These are phyloP conservation scores for Mycena indigotica DNA, from an alignment of 768 basidiomycete genomes.

Conservation along the genomic window DNA sequence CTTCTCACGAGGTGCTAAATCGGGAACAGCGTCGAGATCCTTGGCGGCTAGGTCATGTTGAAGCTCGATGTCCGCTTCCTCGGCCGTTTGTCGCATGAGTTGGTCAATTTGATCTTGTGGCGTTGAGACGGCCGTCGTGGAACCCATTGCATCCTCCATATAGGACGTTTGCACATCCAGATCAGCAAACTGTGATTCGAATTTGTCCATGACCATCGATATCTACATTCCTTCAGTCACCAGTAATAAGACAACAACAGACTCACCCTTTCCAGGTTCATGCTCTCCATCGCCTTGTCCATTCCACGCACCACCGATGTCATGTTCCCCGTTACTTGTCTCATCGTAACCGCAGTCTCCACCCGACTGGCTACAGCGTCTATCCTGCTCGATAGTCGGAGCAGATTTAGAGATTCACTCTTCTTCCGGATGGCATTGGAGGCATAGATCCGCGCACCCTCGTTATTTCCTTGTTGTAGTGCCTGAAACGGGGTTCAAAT, in stretches of 20 bases:
- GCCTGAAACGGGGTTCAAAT: constrained; percentile 60
- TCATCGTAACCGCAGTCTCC: constrained; percentile 98
- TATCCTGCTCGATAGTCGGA: constrained; percentile 87
- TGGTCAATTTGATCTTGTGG: constrained; percentile 97
- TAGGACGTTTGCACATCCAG: constrained; percentile 97
- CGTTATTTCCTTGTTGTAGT: constrained; percentile 92
- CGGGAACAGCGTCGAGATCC: constrained; percentile 60
- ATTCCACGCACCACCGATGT: constrained; percentile 94
- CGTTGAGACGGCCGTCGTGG: constrained; percentile 88
- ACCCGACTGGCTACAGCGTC: constrained; percentile 97
- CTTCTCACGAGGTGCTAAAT: constrained; percentile 53
- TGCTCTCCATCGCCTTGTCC: constrained; percentile 99
- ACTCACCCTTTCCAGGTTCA: constrained; percentile 95
- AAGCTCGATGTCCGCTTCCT: constrained; percentile 94
- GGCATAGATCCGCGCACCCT: constrained; percentile 97
- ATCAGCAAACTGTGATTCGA: constrained; percentile 94
- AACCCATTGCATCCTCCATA: constrained; percentile 96
- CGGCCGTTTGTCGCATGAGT: constrained; percentile 91
- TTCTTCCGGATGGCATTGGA: constrained; percentile 99
- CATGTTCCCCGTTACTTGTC: constrained; percentile 95
- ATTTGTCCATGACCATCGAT: constrained; percentile 98
- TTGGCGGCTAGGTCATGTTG: constrained; percentile 84
- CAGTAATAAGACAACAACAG: not conserved
- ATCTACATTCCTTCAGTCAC: constrained; percentile 61
- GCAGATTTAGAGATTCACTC: constrained; percentile 87